Conservation (phyloP, 345 rosid genomes). For the Eucalyptus decipiens region DNA sequence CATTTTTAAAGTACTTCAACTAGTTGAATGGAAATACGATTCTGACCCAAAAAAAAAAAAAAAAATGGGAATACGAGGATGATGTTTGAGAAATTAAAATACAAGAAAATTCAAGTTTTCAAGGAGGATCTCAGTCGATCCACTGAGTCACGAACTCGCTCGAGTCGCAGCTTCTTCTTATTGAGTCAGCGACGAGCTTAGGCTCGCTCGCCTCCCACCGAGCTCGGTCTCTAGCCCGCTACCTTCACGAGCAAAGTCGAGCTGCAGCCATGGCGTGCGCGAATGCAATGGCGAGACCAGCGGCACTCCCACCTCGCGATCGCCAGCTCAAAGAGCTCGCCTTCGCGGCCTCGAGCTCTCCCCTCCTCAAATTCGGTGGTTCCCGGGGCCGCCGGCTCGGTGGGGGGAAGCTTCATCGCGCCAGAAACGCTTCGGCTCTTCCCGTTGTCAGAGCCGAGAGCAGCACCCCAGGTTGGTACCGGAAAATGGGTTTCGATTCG, state of each 20-base stretch:
- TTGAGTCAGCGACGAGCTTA: not conserved
- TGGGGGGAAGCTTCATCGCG: slow-evolving; percentile 4
- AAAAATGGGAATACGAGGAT: not conserved
- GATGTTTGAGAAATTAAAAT: not conserved
- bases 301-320: not conserved
- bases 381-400: slow-evolving; percentile 5
- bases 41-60: not conserved
- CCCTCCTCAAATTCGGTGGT: slow-evolving; percentile 1
- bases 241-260: not conserved
- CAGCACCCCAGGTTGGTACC: slow-evolving; percentile 1
- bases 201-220: not conserved
- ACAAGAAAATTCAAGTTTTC: not conserved
- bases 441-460: slow-evolving; percentile 42
- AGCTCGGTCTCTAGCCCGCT: not conserved
- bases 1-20: not conserved
- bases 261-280: slow-evolving; percentile 8
- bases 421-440: slow-evolving; percentile 10
- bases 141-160: not conserved
- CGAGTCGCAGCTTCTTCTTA: not conserved
- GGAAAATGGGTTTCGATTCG: not conserved
- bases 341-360: slow-evolving; percentile 9
- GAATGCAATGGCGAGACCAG: slow-evolving; percentile 14
- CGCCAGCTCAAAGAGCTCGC: slow-evolving; percentile 9
- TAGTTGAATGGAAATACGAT: not conserved
- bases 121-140: not conserved